Base-by-base conservation (phyloP, 2,329 filamentous ascomycete species). In the Passalora sequoiae region DNA sequence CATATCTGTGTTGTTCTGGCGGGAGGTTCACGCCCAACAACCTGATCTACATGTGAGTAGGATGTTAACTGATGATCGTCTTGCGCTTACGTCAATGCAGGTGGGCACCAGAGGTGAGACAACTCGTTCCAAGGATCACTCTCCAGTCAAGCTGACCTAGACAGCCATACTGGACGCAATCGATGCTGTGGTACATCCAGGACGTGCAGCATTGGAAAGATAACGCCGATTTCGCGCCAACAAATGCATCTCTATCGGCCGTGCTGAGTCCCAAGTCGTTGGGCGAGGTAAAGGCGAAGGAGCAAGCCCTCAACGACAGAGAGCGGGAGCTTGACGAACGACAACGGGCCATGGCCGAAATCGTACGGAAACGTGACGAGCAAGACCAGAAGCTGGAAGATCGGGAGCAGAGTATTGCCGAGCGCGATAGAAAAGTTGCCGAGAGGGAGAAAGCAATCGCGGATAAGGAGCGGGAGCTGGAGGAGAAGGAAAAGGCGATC, bases 1-100 rank as follows among this genome's bases (percentile, higher is more conserved):
- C 31, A 20, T 35, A 35, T 17, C 31, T 35, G 5, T 35, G 31
- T 17, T 16, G 17, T 17, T 19, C 15, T 4, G 13, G 17, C 7
- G 31, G 31, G 10, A 35, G 31, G 17, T 9, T 35, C 17, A 35
- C 31, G 15, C 31, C 31, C n/a, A 35, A 35, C n/a, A 35, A 35
- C n/a, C 31, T 35, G 15, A 35, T 35, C 13, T 35, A 35, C 15
- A 35, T 35, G 31, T n/a, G n/a, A n/a, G n/a, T n/a, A n/a, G n/a
- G n/a, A n/a, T n/a, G n/a, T n/a, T n/a, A n/a, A n/a, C n/a, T n/a
- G n/a, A n/a, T n/a, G n/a, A n/a, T n/a, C n/a, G n/a, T n/a, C n/a
- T n/a, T n/a, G n/a, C n/a, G n/a, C n/a, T n/a, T n/a, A n/a, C n/a
- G n/a, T n/a, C n/a, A n/a, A n/a, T n/a, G n/a, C n/a, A n/a, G n/a